Evolutionary conservation across 768 basidiomycete species (phyloP).

Genomic region (Mycena leptocephala): DNA sequence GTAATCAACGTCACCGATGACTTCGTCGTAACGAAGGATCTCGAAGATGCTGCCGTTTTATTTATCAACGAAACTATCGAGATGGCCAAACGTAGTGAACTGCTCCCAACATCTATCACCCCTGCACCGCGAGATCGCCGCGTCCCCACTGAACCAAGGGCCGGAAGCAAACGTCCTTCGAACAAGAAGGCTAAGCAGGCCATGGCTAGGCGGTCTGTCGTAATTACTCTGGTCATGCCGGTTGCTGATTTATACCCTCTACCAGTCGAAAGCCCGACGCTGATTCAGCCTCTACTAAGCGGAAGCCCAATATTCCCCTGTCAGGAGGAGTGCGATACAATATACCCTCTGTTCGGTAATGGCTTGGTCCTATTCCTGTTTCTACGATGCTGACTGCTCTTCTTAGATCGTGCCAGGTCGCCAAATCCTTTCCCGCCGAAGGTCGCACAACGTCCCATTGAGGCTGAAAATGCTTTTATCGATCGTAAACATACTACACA

Average conservation of each 20-base stretch:
- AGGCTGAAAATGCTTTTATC: neutral
- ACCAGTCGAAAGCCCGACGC: neutral
- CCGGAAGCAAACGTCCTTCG: neutral
- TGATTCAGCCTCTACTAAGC: no score
- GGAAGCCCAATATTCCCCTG: no score
- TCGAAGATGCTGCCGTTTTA: neutral
- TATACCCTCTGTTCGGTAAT: neutral
- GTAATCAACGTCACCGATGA: neutral
- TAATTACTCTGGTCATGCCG: neutral
- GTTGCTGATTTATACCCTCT: neutral
- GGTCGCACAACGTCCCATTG: no score
- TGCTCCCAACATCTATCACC: neutral
- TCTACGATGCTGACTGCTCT: neutral
- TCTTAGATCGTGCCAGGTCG: neutral
- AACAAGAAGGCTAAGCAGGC: neutral
- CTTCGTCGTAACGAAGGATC: neutral
- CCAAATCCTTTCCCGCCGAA: no score
- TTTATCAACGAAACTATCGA: conserved; percentile 26
- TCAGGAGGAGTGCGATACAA: no score
- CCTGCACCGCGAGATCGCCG: neutral
- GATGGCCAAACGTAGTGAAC: conserved; percentile 12
- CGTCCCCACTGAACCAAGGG: neutral
- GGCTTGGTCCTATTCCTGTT: neutral
- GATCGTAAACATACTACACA: neutral
- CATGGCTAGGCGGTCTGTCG: neutral